Evolutionary conservation across 2,329 filamentous ascomycete species (phyloP), one percentile per base, ranked within the genome.

Genomic region (Aspergillus oerlinghausenensis): DNA sequence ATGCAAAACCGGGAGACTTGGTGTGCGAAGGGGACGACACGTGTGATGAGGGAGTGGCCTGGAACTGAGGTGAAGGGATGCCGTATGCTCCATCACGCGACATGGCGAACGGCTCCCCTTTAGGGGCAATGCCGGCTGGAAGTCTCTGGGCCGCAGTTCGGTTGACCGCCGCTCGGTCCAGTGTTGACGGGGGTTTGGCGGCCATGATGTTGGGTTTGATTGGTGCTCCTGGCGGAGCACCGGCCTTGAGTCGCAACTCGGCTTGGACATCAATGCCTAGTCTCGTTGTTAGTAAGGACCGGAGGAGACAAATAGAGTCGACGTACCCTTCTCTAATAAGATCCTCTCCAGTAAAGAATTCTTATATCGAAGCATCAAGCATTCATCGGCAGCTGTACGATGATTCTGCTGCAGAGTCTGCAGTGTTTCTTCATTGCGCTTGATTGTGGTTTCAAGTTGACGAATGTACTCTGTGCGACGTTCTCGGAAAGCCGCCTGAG

Each of bases 401-500:
- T 97, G 94, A 63, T 92, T 95, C 69, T 93, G 89, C 77, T 97
- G 94, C 58, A 99, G 82, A 69, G 87, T 96, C 67, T 95, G 90
- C 55, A 97, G 82, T 67, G 91, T 93, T 68, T 95, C 91, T 77
- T 99, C 94, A 81, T 97, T 93, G 66, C 94, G 90, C 70, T 94
- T 93, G 76, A 99, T 97, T 55, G 92, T 96, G 67, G 93, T 91
- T 78, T 99, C 94, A 26, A 99, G 84, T 75, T 99, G 94, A 79
- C 97, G 97, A 79, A 99, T 99, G 75, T 99, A 99, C 80, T 99
- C 94, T 55, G 93, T 97, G 57, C 94, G 88, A 64, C 94, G 88
- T 78, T 99, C 94, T 66, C 94, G 88, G 70, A 99, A 99, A 56
- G 94, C 94, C 55, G 94, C 94, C 77, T 99, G 94, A 50, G 94